These are phyloP conservation scores for Tulasnella sp. DNA, from an alignment of 768 basidiomycete genomes.

Conservation along the genomic window DNA sequence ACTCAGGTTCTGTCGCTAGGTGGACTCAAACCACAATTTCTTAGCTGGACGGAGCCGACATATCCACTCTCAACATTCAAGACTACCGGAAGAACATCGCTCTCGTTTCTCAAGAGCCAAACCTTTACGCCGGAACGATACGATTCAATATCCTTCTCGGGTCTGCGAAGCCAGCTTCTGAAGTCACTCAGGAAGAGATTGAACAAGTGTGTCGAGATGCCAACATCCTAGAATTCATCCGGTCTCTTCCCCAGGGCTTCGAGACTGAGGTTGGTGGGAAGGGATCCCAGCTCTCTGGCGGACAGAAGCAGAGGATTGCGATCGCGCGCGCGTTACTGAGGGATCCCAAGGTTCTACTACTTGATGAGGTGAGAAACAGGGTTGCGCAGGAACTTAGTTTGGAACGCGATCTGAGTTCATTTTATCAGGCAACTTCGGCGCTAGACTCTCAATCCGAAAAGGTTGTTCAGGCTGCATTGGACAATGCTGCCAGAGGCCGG, in stretches of 20 bases:
- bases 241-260: constrained; percentile 69
- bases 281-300: constrained; percentile 85
- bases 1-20: neutral
- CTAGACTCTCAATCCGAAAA: constrained; percentile 90
- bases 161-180: constrained; percentile 69
- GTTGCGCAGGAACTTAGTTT: no score
- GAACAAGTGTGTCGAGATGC: constrained; percentile 84
- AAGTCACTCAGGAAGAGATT: constrained; percentile 86
- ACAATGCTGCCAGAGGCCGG: constrained; percentile 87
- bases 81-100: constrained; percentile 89
- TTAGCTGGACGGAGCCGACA: constrained; percentile 73
- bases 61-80: constrained; percentile 76
- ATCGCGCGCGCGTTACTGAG: constrained; percentile 91
- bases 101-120: constrained; percentile 90
- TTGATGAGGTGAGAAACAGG: constrained; percentile 59
- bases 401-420: no score
- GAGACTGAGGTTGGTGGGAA: constrained; percentile 41
- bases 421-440: constrained; percentile 70
- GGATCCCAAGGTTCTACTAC: constrained; percentile 83
- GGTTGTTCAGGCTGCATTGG: constrained; percentile 92
- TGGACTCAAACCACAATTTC: neutral
- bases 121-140: constrained; percentile 87
- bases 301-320: constrained; percentile 81
- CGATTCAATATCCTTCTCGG: constrained; percentile 92
- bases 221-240: constrained; percentile 89